Evolutionary conservation across 2,329 filamentous ascomycete species (phyloP).

Genomic region (Epichloe hybrida): DNA sequence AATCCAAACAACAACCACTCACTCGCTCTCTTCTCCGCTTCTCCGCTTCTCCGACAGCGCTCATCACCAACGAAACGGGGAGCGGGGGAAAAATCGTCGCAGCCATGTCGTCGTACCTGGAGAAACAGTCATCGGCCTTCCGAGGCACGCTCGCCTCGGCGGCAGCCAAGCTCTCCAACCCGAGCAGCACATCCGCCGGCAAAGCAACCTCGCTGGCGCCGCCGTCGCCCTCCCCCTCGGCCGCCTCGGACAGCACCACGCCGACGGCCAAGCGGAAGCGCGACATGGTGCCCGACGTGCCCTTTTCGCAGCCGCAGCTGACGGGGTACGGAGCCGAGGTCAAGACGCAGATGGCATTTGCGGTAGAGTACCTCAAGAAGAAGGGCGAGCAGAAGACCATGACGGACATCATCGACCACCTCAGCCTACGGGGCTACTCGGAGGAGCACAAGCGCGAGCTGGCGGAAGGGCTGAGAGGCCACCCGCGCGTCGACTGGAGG

Average conservation of each 20-base stretch:
- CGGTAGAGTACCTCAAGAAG: conserved; percentile 68
- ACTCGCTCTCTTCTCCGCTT: no score
- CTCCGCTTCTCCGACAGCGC: no score
- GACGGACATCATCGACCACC: conserved; percentile 64
- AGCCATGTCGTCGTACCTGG: conserved; percentile 48
- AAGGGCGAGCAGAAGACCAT: conserved; percentile 57
- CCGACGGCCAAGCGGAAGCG: conserved; percentile 50
- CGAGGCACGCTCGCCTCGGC: conserved; percentile 48
- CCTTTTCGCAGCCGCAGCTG: conserved; percentile 63
- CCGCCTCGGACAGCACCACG: conserved; percentile 45
- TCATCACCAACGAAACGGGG: no score
- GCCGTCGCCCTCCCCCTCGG: conserved; percentile 47
- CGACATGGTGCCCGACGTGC: conserved; percentile 37
- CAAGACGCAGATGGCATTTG: conserved; percentile 78
- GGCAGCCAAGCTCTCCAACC: conserved; percentile 48
- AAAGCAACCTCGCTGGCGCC: conserved; percentile 34
- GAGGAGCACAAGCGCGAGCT: conserved; percentile 52
- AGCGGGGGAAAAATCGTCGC: background rate
- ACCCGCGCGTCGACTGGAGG: conserved; percentile 44
- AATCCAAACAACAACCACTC: background rate
- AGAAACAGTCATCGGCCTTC: conserved; percentile 51
- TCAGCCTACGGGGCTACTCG: conserved; percentile 53
- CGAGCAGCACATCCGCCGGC: conserved; percentile 27
- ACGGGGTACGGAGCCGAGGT: conserved; percentile 67
- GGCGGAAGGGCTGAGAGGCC: conserved; percentile 52